phyloP scores from a whole-genome alignment of 2,329 filamentous ascomycete species.

The Aspergillus fijiensis region DNA sequence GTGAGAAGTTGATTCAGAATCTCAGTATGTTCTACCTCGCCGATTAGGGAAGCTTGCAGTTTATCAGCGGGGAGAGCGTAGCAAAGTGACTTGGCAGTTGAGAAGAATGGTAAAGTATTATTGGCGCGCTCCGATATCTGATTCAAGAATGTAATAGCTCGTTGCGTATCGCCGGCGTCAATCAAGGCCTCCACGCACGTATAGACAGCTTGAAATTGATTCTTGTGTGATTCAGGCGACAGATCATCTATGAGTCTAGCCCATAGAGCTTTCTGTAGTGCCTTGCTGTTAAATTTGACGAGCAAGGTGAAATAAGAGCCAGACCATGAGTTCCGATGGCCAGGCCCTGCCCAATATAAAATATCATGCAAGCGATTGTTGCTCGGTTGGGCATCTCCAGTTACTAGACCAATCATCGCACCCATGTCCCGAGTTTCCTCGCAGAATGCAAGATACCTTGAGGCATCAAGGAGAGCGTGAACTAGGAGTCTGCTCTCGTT shows the following conservation, averaged over 20 bases:
- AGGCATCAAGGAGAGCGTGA: slow-evolving; percentile 20
- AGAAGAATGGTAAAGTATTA: slow-evolving; percentile 29
- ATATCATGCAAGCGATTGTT: slow-evolving; percentile 19
- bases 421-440: slow-evolving; percentile 20
- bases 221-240: not conserved
- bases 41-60: slow-evolving; percentile 25
- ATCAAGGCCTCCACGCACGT: slow-evolving; percentile 27
- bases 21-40: slow-evolving; percentile 20
- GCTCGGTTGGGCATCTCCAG: slow-evolving; percentile 18
- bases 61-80: slow-evolving; percentile 23
- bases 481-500: slow-evolving; percentile 23
- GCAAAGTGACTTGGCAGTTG: slow-evolving; percentile 19
- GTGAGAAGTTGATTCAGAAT: slow-evolving; percentile 28
- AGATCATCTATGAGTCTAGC: slow-evolving; percentile 15
- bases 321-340: not conserved
- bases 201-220: slow-evolving; percentile 21
- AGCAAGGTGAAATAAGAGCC: slow-evolving; percentile 29
- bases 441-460: slow-evolving; percentile 24
- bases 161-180: slow-evolving; percentile 20
- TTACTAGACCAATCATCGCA: slow-evolving; percentile 24
- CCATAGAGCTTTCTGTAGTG: slow-evolving; percentile 27
- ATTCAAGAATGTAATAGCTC: slow-evolving; percentile 26
- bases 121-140: slow-evolving; percentile 24
- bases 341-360: slow-evolving; percentile 15
- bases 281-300: slow-evolving; percentile 23